Conservation (phyloP, 768 basidiomycete genomes). For the Leccinum uliginosum region DNA sequence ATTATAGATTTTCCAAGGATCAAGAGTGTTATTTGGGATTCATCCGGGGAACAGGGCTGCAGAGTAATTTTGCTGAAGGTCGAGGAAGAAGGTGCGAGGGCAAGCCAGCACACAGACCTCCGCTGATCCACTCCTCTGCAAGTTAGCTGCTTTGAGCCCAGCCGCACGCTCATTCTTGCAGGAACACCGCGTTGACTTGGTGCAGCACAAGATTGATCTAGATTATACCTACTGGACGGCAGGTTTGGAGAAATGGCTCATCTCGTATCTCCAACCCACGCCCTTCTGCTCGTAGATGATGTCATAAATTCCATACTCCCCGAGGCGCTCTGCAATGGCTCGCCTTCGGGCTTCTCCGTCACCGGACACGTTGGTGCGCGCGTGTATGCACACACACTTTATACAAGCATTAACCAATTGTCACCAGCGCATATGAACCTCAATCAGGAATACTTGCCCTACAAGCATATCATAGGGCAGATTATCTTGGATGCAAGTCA, state of each 20-base stretch:
- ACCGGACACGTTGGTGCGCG: conserved; percentile 85
- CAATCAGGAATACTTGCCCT: conserved; percentile 85
- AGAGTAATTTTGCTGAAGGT: conserved; percentile 68
- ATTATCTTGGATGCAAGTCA: conserved; percentile 80
- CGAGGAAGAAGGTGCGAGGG: conserved; percentile 50
- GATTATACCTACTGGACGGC: conserved; percentile 88
- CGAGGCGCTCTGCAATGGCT: conserved; percentile 66
- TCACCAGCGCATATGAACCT: conserved; percentile 85
- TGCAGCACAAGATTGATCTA: conserved; percentile 57
- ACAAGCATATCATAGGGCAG: conserved; percentile 87
- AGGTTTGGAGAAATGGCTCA: conserved; percentile 41
- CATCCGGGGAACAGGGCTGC: conserved; percentile 41
- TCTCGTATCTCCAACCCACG: not conserved
- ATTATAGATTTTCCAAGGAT: conserved; percentile 69
- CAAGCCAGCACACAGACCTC: not conserved
- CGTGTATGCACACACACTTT: not conserved
- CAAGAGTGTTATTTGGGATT: conserved; percentile 52
- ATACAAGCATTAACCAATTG: conserved; percentile 1
- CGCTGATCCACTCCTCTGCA: conserved; percentile 23
- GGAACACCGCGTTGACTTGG: conserved; percentile 51
- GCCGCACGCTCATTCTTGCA: conserved; percentile 54
- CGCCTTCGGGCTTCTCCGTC: conserved; percentile 83
- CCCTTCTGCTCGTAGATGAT: conserved; percentile 52
- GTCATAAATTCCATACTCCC: conserved; percentile 82
- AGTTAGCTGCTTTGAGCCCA: conserved; percentile 65